Evolutionary conservation across 1,139 yeast genomes (phyloP), one percentile per base, ranked within the genome.

Genomic region (Debaryomyces coudertii): DNA sequence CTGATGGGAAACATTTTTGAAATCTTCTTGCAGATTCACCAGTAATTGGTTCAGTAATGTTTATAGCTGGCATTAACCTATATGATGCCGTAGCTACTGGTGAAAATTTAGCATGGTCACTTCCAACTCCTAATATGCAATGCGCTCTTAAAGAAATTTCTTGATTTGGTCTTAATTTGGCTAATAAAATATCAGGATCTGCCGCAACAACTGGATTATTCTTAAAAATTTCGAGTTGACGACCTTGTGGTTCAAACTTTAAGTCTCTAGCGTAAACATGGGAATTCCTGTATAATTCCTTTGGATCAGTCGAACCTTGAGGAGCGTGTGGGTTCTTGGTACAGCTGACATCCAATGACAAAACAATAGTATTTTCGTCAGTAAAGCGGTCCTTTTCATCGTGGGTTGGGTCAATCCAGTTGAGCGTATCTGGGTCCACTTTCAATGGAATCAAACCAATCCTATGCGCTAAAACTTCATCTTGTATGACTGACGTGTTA

Each of bases 51-150:
- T 82, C 69, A 42, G 73, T 65, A 43, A 93, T 89, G 53, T 88
- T 85, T 61, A 93, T 93, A 16, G 83, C 85, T n/a, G 99, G 99
- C 74, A 95, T 71, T 60, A 93, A 77, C 69, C 99, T 81, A 71
- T 93, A 93, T n/a, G 97, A 87, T 2, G 99, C 98, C 23, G 99
- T 93, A 23, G 96, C 82, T 8, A 93, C 99, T 3, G 99, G 99
- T 6, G 97, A 90, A 65, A 89, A 93, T 68, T 93, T 93, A 52
- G 99, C 98, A 66, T 93, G 99, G 64, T 93, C 99, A 28, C 90
- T 73, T 44, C 99, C 99, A 53, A 89, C 73, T 46, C 99, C 99
- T 53, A 93, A 77, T 34, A 92, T 76, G 64, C 98, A 95, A 69
- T 90, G 96, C 47, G 90, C 96, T 62, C 90, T 79, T 54, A 93